Evolutionary conservation across 1,139 yeast genomes (phyloP).

Genomic region (Geotrichum bryndzae): DNA sequence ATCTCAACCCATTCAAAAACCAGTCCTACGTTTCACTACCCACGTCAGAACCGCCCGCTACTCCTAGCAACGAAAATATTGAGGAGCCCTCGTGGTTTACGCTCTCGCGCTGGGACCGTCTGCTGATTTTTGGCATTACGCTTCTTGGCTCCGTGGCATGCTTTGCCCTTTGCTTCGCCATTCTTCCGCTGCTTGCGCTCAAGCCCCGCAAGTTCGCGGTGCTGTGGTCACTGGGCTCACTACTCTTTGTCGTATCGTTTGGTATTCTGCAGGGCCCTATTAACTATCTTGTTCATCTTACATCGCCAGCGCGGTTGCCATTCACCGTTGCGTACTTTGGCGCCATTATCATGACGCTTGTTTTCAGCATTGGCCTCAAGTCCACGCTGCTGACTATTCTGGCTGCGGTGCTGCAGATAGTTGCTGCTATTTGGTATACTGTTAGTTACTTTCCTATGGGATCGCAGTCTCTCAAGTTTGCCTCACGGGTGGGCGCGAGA

Average conservation of each 20-base stretch:
- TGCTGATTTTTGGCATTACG: conserved; percentile 72
- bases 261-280: conserved; percentile 91
- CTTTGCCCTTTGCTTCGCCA: conserved; percentile 71
- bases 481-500: conserved; percentile 71
- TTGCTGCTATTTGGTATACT: conserved; percentile 84
- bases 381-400: conserved; percentile 73
- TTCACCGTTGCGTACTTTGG: conserved; percentile 77
- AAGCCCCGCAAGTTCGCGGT: conserved; percentile 86
- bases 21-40: conserved; percentile 51
- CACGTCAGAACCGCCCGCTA: conserved; percentile 36
- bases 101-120: conserved; percentile 71
- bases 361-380: conserved; percentile 47
- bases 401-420: conserved; percentile 67
- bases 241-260: conserved; percentile 80
- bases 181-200: conserved; percentile 83
- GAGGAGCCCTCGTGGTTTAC: conserved; percentile 57
- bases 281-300: conserved; percentile 65
- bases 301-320: conserved; percentile 69
- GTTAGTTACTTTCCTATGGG: conserved; percentile 95
- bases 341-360: conserved; percentile 61
- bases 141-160: conserved; percentile 71
- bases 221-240: conserved; percentile 83
- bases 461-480: conserved; percentile 77
- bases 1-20: conserved; percentile 38
- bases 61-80: conserved; percentile 12